Evolutionary conservation across 2,329 filamentous ascomycete species (phyloP), one percentile per base, ranked within the genome.

Genomic region (Aspergillus ochraceoroseus): DNA sequence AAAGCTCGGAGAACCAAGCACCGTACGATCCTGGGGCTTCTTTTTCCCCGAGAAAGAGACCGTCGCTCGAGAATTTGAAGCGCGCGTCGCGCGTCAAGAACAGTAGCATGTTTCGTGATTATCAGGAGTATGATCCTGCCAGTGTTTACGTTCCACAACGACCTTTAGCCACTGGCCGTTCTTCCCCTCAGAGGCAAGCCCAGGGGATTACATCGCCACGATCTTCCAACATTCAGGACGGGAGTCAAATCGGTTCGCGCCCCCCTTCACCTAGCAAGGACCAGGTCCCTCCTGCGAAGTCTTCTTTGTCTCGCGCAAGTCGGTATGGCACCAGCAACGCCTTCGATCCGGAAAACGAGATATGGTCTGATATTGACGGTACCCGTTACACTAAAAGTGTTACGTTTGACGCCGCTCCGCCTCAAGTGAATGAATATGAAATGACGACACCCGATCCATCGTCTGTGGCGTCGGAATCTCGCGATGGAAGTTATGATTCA

Each of bases 391-490:
- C 87, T 32, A 98, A 98, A 73, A 95, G 89, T 57, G 92, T 98
- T 43, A 98, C 90, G 0, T 98, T 98, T 61, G 88, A 96, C 66
- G 85, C 83, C 25, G 88, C 87, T 2, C 90, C 90, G 14, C 92
- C 92, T 15, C 86, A 94, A 61, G 77, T 98, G 57, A 95, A 96
- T 61, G 92, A 98, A 67, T 98, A 96, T 63, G 92, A 96, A 67
- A 89, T 95, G 85, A 85, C 87, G 22, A 98, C 92, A 2, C 92
- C 92, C 7, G 92, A 95, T 59, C 79, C 94, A n/a, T 95, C 90
- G 1, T 94, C 89, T 0, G 75, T 94, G 15, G 87, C 86, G 17
- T 90, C 86, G 33, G 88, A 84, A 53, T 96, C 90, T 8, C 83
- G 90, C 6, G 87, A 95, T 58, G 87, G 88, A 28, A 96, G 90